Evolutionary conservation across 352 stramenopile species (phyloP), one percentile per base, ranked within the genome.

Genomic region (Globisporangium alternatum): DNA sequence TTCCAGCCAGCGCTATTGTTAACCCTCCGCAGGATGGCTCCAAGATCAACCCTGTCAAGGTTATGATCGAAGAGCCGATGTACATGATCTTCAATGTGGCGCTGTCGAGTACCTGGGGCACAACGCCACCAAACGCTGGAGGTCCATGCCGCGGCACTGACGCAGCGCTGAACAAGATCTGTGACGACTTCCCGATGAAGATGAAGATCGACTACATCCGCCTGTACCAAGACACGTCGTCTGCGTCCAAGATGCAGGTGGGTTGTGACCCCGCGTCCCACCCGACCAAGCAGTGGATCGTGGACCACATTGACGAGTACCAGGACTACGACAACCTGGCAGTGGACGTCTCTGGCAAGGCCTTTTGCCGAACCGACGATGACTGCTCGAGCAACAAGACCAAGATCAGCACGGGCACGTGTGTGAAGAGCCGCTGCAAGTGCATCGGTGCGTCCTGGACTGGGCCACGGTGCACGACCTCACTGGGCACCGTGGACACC

Each of bases 71-170:
- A 33, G 96, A 99, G 69, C 96, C 96, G 0, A 91, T 97, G 79
- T 98, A 98, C 64, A 69, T 98, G 60, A 88, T 99, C 55, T 86
- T 98, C 60, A 99, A 98, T 75, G 97, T 97, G 25, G 96, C 96
- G 7, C 80, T 99, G 56, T 98, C 91, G 21, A 87, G 73, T 31
- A 89, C 90, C 33, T 98, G 95, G 96, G 83, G 84, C 17, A 68
- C 86, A 0, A 80, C 66, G 28, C 86, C 86, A 3, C 84, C 86
- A 25, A 95, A 95, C 64, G 48, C 84, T 0, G 78, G 76, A 7
- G 70, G 79, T 13, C 67, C 72, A 5, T 95, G 86, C 49, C 76
- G 72, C 41, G 81, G 81, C 0, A 73, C 87, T 28, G 78, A 78
- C 13, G 55, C 56, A 21, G 72, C 44, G 57, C 74, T 0, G 57